A percentile compares a stretch with the other conserved stretches of the same genome.
Evolutionary conservation across 1,284 basidiomycete genomes (phyloP).

Genomic region (Macrocybe sp.): DNA sequence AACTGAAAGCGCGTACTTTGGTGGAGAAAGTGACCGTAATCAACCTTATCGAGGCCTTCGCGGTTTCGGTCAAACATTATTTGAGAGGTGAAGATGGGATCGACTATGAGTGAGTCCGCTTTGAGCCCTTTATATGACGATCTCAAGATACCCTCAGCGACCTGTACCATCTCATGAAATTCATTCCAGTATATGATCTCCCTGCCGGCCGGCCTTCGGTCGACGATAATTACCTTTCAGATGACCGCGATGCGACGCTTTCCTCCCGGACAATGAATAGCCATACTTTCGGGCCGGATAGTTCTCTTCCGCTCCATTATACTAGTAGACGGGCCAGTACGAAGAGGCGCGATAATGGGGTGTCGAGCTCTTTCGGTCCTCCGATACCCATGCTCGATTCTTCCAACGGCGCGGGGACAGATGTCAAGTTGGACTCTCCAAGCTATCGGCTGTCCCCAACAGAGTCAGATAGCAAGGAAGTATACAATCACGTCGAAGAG

Average conservation of each 20-base stretch:
- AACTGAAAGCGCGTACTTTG: slow-evolving; percentile 43
- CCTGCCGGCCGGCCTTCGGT: slow-evolving; percentile 48
- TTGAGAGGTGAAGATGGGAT: slow-evolving; percentile 46
- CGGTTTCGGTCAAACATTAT: slow-evolving; percentile 35
- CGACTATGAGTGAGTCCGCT: slow-evolving; percentile 34
- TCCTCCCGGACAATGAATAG: slow-evolving; percentile 8
- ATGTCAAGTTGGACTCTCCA: too few relatives aligned
- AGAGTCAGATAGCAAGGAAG: too few relatives aligned
- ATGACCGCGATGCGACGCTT: slow-evolving; percentile 9
- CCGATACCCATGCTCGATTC: too few relatives aligned
- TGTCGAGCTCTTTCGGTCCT: too few relatives aligned
- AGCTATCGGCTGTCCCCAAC: too few relatives aligned
- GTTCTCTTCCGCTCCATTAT: too few relatives aligned
- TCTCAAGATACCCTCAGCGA: slow-evolving; percentile 33
- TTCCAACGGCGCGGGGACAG: too few relatives aligned
- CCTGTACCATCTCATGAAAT: slow-evolving; percentile 62
- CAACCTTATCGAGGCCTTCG: slow-evolving; percentile 33
- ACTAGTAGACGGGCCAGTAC: too few relatives aligned
- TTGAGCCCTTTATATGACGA: background rate
- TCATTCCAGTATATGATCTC: slow-evolving; percentile 60
- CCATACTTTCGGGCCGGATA: background rate
- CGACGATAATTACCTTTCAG: slow-evolving; percentile 20
- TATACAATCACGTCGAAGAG: too few relatives aligned
- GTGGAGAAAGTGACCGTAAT: slow-evolving; percentile 56
- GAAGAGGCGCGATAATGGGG: too few relatives aligned